Conservation (phyloP, 352 stramenopile species). For the Phytopythium vexans region DNA sequence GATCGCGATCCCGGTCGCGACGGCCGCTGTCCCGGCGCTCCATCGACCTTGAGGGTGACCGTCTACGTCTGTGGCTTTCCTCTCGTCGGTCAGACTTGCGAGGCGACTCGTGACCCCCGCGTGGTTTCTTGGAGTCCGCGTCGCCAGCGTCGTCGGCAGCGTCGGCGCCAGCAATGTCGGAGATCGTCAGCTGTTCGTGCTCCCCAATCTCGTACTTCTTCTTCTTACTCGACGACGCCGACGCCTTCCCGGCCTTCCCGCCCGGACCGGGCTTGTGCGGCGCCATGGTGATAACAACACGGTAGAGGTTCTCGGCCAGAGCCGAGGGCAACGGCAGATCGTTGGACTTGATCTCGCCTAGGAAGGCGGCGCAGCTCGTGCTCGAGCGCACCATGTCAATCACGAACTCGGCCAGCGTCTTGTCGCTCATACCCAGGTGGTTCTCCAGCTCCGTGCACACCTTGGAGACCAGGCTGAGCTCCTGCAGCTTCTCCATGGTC, state of each 20-base stretch:
- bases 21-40: slow-evolving; percentile 22
- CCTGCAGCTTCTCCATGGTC: slow-evolving; percentile 85
- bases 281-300: slow-evolving; percentile 81
- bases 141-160: slow-evolving; percentile 17
- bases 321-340: slow-evolving; percentile 58
- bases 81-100: too few species aligned
- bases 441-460: slow-evolving; percentile 89
- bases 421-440: slow-evolving; percentile 94
- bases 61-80: not conserved
- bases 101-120: too few species aligned
- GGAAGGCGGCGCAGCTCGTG: slow-evolving; percentile 55
- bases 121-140: slow-evolving; percentile 6
- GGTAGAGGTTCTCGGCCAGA: slow-evolving; percentile 74
- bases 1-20: slow-evolving; percentile 19
- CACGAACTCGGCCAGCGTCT: slow-evolving; percentile 96
- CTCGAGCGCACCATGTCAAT: slow-evolving; percentile 87
- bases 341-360: slow-evolving; percentile 54
- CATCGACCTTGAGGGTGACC: slow-evolving; percentile 12
- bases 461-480: slow-evolving; percentile 88
- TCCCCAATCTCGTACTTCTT: slow-evolving; percentile 45
- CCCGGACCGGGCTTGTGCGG: slow-evolving; percentile 27
- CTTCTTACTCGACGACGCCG: not conserved
- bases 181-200: slow-evolving; percentile 62
- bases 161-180: slow-evolving; percentile 55
- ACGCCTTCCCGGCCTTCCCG: slow-evolving; percentile 2